Evolutionary conservation across 1,139 yeast genomes (phyloP), one percentile per base, ranked within the genome.

Genomic region (Geotrichum macrosporum): DNA sequence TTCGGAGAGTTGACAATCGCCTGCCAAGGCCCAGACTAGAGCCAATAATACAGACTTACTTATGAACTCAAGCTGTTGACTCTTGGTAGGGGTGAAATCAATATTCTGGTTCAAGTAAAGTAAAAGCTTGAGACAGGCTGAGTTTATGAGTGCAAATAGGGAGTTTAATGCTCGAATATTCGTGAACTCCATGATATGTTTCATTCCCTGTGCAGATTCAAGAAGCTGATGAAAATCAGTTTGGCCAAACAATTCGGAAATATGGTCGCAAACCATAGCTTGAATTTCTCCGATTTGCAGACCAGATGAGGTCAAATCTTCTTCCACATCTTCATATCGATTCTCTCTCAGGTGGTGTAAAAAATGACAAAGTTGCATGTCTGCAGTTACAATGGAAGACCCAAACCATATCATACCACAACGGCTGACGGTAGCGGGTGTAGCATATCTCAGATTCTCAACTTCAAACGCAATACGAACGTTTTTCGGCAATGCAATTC

Each of bases 391-490:
- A 1, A 70, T 53, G 1, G 57, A 51, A 3, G 63, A 58, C 5
- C 80, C 81, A 56, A 86, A 71, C 83, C 89, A 84, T 1, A 89
- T 71, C 78, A 92, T 81, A 6, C 95, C 96, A 70, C 97, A 89
- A 64, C 98, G 76, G 64, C 94, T 85, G 24, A 92, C 77, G 0
- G 97, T 92, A 0, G 97, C 98, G 0, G 87, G 87, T 0, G 97
- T 92, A 0, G 95, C 84, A 56, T 75, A 70, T 5, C 67, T 63
- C 50, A 92, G 67, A 38, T 68, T 71, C 46, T 82, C 85, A 4
- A 84, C 87, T 60, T 92, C 98, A 66, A 92, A 88, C 0, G 88
- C 56, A 20, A 92, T 63, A 27, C 78, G 72, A 1, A 86, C 75
- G 56, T 81, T 82, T 0, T 67, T 58, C 0, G 95, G 88, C 3